These are phyloP conservation scores for Trichoderma aggressivum DNA, from an alignment of 2,329 filamentous ascomycete genomes.

Conservation along the genomic window DNA sequence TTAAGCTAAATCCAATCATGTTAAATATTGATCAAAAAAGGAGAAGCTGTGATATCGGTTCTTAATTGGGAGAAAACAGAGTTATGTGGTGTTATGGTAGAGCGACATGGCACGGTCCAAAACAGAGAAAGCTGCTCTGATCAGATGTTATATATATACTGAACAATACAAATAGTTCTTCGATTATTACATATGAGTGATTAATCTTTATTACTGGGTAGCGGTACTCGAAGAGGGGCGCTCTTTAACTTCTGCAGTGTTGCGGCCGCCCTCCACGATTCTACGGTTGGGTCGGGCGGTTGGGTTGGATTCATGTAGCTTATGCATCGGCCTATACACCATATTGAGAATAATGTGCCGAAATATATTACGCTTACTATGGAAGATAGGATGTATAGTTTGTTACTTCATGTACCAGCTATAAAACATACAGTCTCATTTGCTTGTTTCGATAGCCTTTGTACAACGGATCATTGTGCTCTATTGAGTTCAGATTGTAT, in stretches of 20 bases:
- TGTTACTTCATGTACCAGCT: not conserved
- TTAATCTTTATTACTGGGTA: not conserved
- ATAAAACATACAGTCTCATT: not conserved
- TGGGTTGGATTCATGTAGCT: not conserved
- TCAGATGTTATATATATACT: not conserved
- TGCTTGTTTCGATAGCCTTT: not conserved
- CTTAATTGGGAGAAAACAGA: not conserved
- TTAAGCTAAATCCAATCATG: not conserved
- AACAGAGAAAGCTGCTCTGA: not conserved
- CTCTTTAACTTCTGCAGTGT: not conserved
- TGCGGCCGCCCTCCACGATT: not conserved
- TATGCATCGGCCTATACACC: not conserved
- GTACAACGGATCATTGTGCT: not conserved
- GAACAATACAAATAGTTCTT: not conserved
- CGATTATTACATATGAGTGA: not conserved
- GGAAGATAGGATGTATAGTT: not conserved
- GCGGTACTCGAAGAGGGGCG: not conserved
- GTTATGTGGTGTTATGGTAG: not conserved
- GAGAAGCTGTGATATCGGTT: not conserved
- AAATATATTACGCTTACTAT: not conserved
- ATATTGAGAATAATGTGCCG: not conserved
- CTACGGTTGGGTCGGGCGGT: not conserved
- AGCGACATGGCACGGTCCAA: not conserved
- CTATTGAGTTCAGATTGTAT: too few species aligned
- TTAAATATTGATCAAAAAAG: not conserved